Conservation (phyloP, 2,329 filamentous ascomycete genomes). For the Colletotrichum magnum region DNA sequence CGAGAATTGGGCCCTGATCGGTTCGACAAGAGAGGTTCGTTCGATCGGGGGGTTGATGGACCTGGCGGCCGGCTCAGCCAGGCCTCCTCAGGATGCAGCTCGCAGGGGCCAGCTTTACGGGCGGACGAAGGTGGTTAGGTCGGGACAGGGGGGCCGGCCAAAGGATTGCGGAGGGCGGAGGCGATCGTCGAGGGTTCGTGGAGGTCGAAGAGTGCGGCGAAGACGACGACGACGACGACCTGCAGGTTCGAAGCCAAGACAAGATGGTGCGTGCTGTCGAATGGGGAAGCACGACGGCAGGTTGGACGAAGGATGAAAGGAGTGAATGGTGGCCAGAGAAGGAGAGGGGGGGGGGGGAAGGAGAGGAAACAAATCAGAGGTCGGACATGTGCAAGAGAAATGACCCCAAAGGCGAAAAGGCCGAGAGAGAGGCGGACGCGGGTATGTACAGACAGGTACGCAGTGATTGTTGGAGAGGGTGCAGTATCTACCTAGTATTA, state of each 20-base stretch:
- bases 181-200: background rate
- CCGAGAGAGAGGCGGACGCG: no score
- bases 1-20: background rate
- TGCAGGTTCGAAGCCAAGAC: background rate
- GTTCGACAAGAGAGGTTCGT: background rate
- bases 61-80: conserved; percentile 39
- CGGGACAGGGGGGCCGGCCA: background rate
- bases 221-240: background rate
- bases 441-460: no score
- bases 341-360: no score
- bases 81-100: conserved; percentile 23
- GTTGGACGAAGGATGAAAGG: no score
- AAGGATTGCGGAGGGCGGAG: background rate
- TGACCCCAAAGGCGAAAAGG: no score
- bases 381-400: no score
- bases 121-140: background rate
- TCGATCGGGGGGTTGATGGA: background rate
- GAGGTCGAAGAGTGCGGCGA: background rate
- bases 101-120: background rate
- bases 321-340: no score
- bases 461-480: no score
- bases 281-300: no score
- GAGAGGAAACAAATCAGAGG: no score
- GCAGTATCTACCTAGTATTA: no score
- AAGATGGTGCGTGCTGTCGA: no score